Percentiles rank a stretch among this genome's conserved stretches.
Conservation (phyloP, 495 filamentous ascomycete species). For the Viridothelium virens region DNA sequence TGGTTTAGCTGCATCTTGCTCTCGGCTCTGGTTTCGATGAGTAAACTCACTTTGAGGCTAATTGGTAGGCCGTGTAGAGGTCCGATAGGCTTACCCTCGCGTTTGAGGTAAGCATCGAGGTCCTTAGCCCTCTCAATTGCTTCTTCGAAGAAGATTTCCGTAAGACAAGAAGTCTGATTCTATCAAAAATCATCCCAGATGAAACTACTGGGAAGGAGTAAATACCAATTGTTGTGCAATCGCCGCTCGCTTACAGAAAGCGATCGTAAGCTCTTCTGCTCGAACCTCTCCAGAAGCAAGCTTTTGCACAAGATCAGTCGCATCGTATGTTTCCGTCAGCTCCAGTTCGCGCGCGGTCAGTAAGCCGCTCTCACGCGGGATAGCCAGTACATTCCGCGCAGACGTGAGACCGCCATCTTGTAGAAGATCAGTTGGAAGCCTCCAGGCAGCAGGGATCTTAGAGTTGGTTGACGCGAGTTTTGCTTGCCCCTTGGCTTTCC, state of each 20-base stretch:
- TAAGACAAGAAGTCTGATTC: conserved; percentile 38
- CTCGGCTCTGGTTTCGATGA: neutral
- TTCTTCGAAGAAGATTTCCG: conserved; percentile 36
- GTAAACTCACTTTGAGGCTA: conserved; percentile 48
- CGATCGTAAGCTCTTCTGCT: conserved; percentile 15
- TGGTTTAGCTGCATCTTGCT: conserved; percentile 19
- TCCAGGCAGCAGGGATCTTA: conserved; percentile 5
- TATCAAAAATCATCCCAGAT: neutral
- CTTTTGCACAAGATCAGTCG: conserved; percentile 42
- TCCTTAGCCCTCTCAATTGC: conserved; percentile 32
- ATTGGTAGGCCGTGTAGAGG: conserved; percentile 38
- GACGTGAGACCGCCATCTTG: neutral
- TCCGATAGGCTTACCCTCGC: conserved; percentile 29
- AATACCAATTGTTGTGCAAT: conserved; percentile 13
- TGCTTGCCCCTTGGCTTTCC: neutral
- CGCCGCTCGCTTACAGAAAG: conserved; percentile 14
- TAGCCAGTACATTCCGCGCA: conserved; percentile 24
- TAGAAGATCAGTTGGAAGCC: neutral
- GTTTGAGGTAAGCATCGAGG: conserved; percentile 32
- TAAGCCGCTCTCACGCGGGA: conserved; percentile 36
- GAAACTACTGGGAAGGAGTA: neutral
- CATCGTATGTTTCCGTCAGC: conserved; percentile 53
- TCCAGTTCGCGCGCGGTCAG: conserved; percentile 46
- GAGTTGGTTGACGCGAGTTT: neutral
- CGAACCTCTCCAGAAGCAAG: conserved; percentile 43